Conservation (phyloP, 257 asterid species). For the Solanum etuberosum region DNA sequence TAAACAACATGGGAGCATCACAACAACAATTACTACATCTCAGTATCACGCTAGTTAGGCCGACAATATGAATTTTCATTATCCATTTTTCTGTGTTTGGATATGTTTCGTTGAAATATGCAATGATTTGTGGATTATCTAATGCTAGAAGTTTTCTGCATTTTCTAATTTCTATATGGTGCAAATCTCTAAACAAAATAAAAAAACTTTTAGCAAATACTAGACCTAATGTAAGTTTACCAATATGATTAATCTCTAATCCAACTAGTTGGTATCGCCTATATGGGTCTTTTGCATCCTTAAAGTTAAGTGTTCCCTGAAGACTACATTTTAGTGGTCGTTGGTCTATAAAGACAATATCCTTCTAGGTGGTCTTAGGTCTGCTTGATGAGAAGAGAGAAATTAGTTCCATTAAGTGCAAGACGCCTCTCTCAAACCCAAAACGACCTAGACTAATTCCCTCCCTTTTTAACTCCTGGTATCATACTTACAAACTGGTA, state of each 20-base stretch:
- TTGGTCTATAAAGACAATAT: background rate
- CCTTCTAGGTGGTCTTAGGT: background rate
- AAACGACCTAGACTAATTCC: background rate
- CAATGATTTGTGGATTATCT: background rate
- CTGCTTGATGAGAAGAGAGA: background rate
- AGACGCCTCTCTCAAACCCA: background rate
- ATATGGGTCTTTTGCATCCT: background rate
- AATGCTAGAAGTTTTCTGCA: background rate
- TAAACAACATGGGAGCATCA: background rate
- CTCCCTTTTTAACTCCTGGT: background rate
- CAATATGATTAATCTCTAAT: background rate
- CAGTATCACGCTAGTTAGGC: background rate
- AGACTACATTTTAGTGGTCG: background rate
- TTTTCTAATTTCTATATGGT: background rate
- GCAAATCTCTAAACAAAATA: background rate
- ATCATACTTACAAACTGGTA: background rate
- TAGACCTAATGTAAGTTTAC: background rate
- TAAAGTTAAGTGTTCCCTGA: background rate
- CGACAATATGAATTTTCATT: background rate
- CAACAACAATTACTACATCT: background rate
- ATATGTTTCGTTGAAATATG: background rate
- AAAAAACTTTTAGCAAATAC: background rate
- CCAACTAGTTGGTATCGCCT: background rate
- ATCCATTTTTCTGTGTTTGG: background rate
- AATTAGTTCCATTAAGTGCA: background rate